Evolutionary conservation across 2,329 filamentous ascomycete genomes (phyloP), one percentile per base, ranked within the genome.

Genomic region (Trichophyton simii): DNA sequence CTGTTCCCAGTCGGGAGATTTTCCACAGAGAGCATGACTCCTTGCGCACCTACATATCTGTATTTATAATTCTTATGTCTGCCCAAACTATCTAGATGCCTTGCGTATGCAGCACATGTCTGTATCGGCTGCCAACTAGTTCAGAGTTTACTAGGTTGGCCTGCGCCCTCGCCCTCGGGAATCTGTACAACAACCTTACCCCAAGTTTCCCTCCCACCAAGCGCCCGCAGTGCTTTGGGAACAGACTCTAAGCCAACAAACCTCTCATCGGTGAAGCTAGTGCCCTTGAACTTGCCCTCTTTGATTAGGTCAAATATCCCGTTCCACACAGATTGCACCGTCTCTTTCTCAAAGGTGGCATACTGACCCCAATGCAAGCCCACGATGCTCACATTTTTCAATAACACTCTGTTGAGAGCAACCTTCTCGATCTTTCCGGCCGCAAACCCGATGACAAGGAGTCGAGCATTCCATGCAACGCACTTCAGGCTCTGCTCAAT

Each of bases 351-450:
- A 66, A 87, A 83, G 52, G 79, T 80, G 0, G 85, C 78, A 75
- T 96, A 96, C 62, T 86, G 85, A 11, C 92, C 92, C 92, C 92
- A 97, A 76, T 95, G 89, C 69, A 96, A 77, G 1, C 92, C 92
- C 1, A 96, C 88, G 11, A 97, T 78, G 65, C 85, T 87, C 65
- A 96, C 92, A 72, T 96, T 96, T 82, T 96, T 97, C 67, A 97
- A 77, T 64, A 96, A 75, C 28, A 96, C 89, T 73, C 92, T 87
- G 74, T 97, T 97, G 78, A 95, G 85, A 11, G 91, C 88, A 48
- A 97, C 84, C 77, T 94, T 95, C 76, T 97, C 92, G 67, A 96
- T 96, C 58, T 79, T 80, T 0, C 89, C 89, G 0, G 86, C 88
- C 0, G 91, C 91, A 71, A 96, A 97, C 0, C 92, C 92, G 66